Evolutionary conservation across 768 basidiomycete species (phyloP).

Genomic region (Agaricus subrufescens): DNA sequence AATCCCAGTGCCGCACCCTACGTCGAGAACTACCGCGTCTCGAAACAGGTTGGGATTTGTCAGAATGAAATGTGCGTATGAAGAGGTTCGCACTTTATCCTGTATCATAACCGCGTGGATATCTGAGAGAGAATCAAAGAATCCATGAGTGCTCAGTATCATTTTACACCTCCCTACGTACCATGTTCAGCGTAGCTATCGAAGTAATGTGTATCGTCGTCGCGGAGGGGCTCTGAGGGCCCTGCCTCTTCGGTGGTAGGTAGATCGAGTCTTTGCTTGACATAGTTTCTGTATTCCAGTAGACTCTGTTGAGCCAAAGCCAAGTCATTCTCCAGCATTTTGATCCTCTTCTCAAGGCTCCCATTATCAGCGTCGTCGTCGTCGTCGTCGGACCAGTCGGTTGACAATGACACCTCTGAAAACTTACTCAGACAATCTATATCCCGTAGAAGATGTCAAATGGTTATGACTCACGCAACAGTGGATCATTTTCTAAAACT

Average conservation of each 20-base stretch:
- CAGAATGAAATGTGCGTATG: slow-evolving; percentile 89
- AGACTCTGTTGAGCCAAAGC: slow-evolving; percentile 55
- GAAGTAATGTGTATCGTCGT: slow-evolving; percentile 95
- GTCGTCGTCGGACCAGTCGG: slow-evolving; percentile 77
- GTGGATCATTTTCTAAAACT: slow-evolving; percentile 77
- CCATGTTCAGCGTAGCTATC: slow-evolving; percentile 87
- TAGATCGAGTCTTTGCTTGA: slow-evolving; percentile 49
- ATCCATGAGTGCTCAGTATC: background rate
- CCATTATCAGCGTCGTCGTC: slow-evolving; percentile 44
- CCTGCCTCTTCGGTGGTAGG: slow-evolving; percentile 37
- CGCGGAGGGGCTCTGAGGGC: slow-evolving; percentile 37
- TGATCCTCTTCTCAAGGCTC: slow-evolving; percentile 43
- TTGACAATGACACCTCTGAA: slow-evolving; percentile 54
- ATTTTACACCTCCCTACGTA: slow-evolving; percentile 23
- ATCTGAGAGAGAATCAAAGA: slow-evolving; percentile 40
- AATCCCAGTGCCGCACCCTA: slow-evolving; percentile 95
- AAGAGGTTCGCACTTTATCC: slow-evolving; percentile 89
- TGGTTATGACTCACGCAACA: slow-evolving; percentile 66
- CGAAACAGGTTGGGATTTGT: slow-evolving; percentile 77
- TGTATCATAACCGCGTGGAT: slow-evolving; percentile 97
- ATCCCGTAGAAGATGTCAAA: background rate
- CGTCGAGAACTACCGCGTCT: slow-evolving; percentile 86
- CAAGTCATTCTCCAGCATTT: slow-evolving; percentile 58
- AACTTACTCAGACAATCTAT: slow-evolving; percentile 2
- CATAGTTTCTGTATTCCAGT: slow-evolving; percentile 53